Percentiles rank a stretch among this genome's conserved stretches.
These are phyloP conservation scores for Edaphochlamys debaryana DNA, from an alignment of 139 green algal species.

Conservation along the genomic window DNA sequence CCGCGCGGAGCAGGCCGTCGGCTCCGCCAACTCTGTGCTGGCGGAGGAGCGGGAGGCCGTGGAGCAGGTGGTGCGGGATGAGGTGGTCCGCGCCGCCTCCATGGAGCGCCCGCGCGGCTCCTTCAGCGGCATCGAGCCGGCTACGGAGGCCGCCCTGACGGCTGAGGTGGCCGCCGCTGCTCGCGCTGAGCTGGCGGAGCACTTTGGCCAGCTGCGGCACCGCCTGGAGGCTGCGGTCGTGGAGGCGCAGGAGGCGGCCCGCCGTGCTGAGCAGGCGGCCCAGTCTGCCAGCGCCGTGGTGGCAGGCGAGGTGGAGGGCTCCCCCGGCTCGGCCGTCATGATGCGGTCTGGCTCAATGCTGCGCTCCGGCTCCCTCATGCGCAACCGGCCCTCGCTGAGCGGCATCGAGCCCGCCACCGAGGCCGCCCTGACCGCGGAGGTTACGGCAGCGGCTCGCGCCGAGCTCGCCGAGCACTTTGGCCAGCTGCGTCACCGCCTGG, in stretches of 20 bases:
- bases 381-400: too few relatives aligned
- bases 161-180: conserved; percentile 8
- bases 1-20: neutral
- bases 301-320: neutral
- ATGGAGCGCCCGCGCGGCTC: too few relatives aligned
- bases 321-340: too few relatives aligned
- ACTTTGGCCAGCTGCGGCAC: conserved; percentile 16
- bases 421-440: neutral
- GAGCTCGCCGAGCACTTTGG: conserved; percentile 15
- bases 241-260: neutral
- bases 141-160: neutral
- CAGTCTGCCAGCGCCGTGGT: neutral
- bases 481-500: conserved; percentile 1
- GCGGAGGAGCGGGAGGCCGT: neutral
- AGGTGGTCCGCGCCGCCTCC: too few relatives aligned
- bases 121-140: neutral
- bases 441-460: neutral
- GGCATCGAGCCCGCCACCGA: neutral
- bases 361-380: too few relatives aligned
- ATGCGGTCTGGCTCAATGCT: too few relatives aligned
- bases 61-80: too few relatives aligned
- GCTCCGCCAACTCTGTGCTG: too few relatives aligned
- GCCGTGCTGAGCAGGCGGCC: neutral
- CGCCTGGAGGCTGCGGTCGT: neutral
- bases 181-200: conserved; percentile 11